Percentiles rank a stretch among this genome's conserved stretches.
These are phyloP conservation scores for Annulohypoxylon stygium DNA, from an alignment of 495 filamentous ascomycete species.

Conservation along the genomic window DNA sequence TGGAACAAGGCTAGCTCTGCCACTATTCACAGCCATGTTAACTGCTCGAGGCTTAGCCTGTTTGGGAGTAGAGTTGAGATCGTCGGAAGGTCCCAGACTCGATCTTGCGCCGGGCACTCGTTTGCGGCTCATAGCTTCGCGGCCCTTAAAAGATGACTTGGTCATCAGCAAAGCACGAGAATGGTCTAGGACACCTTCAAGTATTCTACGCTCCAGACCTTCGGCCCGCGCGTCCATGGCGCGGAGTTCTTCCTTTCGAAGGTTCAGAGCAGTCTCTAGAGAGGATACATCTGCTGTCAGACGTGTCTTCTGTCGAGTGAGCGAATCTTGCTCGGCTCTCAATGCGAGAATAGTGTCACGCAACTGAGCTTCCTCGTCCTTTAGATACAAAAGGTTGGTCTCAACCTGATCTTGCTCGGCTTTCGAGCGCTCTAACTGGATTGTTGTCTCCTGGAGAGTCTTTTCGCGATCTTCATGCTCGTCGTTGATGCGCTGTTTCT, in stretches of 20 bases:
- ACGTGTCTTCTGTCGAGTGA: conserved; percentile 78
- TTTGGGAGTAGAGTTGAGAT: conserved; percentile 39
- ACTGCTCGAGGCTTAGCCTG: conserved; percentile 60
- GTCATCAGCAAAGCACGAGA: conserved; percentile 85
- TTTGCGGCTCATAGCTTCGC: conserved; percentile 76
- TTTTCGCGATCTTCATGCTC: conserved; percentile 83
- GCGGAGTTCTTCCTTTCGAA: conserved; percentile 90
- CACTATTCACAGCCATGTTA: conserved; percentile 59
- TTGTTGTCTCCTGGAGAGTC: conserved; percentile 82
- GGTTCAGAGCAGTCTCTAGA: conserved; percentile 86
- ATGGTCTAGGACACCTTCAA: conserved; percentile 96
- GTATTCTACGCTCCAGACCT: conserved; percentile 86
- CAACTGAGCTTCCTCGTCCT: conserved; percentile 61
- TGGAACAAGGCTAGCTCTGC: conserved; percentile 57
- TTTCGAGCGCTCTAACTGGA: conserved; percentile 82
- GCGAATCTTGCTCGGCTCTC: conserved; percentile 75
- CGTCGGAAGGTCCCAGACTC: conserved; percentile 44
- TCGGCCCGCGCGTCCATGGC: conserved; percentile 90
- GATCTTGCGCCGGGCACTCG: conserved; percentile 70
- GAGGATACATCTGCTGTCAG: conserved; percentile 86
- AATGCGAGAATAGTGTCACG: conserved; percentile 61
- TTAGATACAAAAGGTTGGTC: conserved; percentile 72
- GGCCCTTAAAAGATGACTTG: conserved; percentile 61
- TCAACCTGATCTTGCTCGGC: conserved; percentile 85
- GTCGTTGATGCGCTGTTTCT: conserved; percentile 81